Percentiles rank a stretch among this genome's conserved stretches.
Evolutionary conservation across 2,329 filamentous ascomycete genomes (phyloP).

Genomic region (Xylaria sp.): DNA sequence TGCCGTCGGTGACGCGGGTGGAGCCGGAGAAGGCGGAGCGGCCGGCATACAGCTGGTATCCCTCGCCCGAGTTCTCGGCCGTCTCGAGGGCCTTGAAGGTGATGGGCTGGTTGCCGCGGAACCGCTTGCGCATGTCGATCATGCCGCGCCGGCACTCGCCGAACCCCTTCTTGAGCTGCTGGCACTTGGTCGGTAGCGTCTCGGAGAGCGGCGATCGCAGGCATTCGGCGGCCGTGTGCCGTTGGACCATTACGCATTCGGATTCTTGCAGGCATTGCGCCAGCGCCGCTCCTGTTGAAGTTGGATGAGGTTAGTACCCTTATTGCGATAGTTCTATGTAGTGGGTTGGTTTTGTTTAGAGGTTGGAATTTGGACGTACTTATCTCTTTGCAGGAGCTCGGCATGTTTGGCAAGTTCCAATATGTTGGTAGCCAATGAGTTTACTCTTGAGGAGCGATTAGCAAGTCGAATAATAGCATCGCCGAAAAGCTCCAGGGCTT

Average conservation of each 20-base stretch:
- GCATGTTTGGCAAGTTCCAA: slow-evolving; percentile 68
- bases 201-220: slow-evolving; percentile 83
- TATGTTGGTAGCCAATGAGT: neutral
- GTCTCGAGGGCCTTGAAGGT: slow-evolving; percentile 70
- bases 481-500: too few relatives aligned
- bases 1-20: slow-evolving; percentile 73
- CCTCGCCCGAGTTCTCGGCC: slow-evolving; percentile 65
- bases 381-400: slow-evolving; percentile 96
- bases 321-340: slow-evolving; percentile 7
- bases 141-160: slow-evolving; percentile 95
- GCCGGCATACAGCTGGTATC: slow-evolving; percentile 82
- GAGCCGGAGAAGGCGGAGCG: slow-evolving; percentile 73
- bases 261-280: slow-evolving; percentile 95
- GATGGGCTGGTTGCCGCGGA: slow-evolving; percentile 91
- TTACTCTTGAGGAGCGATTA: neutral
- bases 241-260: slow-evolving; percentile 94
- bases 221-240: slow-evolving; percentile 87
- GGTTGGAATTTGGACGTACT: slow-evolving; percentile 65
- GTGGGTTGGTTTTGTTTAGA: slow-evolving; percentile 6
- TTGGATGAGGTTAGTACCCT: slow-evolving; percentile 17
- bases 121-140: slow-evolving; percentile 99
- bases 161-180: slow-evolving; percentile 91
- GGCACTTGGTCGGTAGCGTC: slow-evolving; percentile 85
- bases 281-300: slow-evolving; percentile 79
- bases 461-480: slow-evolving; percentile 20